A percentile compares a stretch with the other conserved stretches of the same genome.
Evolutionary conservation across 2,329 filamentous ascomycete genomes (phyloP).

Genomic region (Colletotrichum phormii): DNA sequence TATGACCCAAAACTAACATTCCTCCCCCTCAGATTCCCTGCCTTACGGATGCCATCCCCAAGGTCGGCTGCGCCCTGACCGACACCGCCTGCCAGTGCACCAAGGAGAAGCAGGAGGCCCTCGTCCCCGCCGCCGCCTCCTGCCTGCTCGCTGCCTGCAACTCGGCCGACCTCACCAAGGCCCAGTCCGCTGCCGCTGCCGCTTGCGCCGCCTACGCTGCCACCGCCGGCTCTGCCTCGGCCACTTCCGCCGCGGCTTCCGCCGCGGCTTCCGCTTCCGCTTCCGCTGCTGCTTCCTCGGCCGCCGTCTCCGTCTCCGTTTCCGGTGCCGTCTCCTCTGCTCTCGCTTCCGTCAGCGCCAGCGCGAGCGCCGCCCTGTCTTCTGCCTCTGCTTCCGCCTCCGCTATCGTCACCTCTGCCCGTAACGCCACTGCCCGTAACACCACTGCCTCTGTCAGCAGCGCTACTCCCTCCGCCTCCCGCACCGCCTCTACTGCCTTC

Average conservation of each 20-base stretch:
- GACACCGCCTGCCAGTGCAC: slow-evolving; percentile 55
- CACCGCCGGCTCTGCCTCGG: slow-evolving; percentile 17
- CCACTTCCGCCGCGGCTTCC: background rate
- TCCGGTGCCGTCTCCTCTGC: background rate
- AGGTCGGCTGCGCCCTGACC: slow-evolving; percentile 49
- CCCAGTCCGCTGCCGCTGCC: slow-evolving; percentile 45
- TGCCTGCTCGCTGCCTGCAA: slow-evolving; percentile 51
- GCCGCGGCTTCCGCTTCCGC: background rate
- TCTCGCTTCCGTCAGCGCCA: slow-evolving; percentile 40
- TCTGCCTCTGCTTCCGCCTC: slow-evolving; percentile 38
- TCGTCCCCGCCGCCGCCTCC: slow-evolving; percentile 43
- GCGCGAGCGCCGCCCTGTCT: slow-evolving; percentile 45
- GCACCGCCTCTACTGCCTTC: background rate
- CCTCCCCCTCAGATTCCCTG: slow-evolving; percentile 44
- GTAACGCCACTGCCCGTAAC: background rate
- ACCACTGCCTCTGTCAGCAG: slow-evolving; percentile 2
- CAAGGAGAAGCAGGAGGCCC: slow-evolving; percentile 45
- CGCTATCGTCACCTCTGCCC: slow-evolving; percentile 21
- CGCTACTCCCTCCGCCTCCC: background rate
- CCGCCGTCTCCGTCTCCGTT: background rate
- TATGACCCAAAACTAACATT: background rate
- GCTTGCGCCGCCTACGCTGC: slow-evolving; percentile 41
- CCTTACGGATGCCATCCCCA: slow-evolving; percentile 48
- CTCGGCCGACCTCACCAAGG: slow-evolving; percentile 44
- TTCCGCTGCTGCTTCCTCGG: background rate